These are phyloP conservation scores for Coniochaeta sp. DNA, from an alignment of 2,329 filamentous ascomycete genomes.

Conservation along the genomic window DNA sequence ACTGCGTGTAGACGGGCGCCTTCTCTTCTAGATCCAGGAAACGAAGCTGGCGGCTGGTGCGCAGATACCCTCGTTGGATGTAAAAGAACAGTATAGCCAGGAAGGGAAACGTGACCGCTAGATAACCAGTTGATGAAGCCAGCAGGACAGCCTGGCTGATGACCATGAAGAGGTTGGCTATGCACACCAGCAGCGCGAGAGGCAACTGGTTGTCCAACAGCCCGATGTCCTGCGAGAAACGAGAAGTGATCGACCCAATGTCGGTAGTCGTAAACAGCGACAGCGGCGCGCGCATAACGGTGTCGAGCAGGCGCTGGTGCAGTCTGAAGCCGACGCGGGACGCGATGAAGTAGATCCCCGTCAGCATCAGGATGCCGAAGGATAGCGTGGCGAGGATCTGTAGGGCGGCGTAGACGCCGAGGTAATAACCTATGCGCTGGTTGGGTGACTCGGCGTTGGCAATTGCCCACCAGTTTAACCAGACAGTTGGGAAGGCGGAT, in stretches of 20 bases:
- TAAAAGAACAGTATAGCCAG: constrained; percentile 35
- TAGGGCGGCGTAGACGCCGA: constrained; percentile 7
- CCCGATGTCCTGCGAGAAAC: constrained; percentile 8
- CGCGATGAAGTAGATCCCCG: neutral
- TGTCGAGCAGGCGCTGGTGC: neutral
- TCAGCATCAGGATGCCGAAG: constrained; percentile 2
- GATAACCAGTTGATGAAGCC: constrained; percentile 4
- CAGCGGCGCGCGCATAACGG: neutral
- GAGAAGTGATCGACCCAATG: constrained; percentile 5
- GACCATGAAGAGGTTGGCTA: neutral
- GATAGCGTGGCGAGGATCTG: constrained; percentile 4
- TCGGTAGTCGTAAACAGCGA: constrained; percentile 1
- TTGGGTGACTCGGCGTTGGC: neutral
- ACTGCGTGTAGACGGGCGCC: constrained; percentile 14
- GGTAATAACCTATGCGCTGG: constrained; percentile 5
- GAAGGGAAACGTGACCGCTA: constrained; percentile 34
- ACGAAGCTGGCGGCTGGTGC: constrained; percentile 29
- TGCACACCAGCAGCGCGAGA: constrained; percentile 2
- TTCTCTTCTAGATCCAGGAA: constrained; percentile 28
- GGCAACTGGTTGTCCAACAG: constrained; percentile 7
- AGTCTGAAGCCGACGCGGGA: neutral
- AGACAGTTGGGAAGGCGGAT: constrained; percentile 3
- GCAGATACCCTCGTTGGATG: constrained; percentile 24
- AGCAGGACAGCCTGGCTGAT: neutral
- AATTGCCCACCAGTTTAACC: constrained; percentile 7